Evolutionary conservation across 805 yeast species (phyloP), one percentile per base, ranked within the genome.

Genomic region (Saccharomycopsis microspora): DNA sequence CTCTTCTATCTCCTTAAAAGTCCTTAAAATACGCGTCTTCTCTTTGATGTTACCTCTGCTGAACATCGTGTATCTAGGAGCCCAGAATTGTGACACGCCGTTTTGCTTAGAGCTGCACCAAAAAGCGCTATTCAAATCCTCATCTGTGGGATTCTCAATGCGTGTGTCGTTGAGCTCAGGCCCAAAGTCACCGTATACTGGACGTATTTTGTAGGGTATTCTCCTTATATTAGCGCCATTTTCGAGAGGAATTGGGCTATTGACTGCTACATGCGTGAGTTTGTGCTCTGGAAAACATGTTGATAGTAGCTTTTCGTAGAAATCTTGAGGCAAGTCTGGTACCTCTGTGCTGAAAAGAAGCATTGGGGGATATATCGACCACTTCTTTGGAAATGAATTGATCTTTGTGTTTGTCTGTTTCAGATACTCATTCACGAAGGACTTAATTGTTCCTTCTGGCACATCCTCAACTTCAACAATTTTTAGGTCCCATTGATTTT

Each of bases 31-130:
- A 27, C 96, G 62, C 9, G 76, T 71, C 60, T 86, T 86, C 58
- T 86, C 96, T 54, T 82, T 82, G 56, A 87, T 75, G 59, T 86
- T 86, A 1, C 96, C 96, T 19, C 96, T 63, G 43, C 89, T 80
- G 59, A 87, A 87, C 96, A 86, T 86, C 1, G 95, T 85, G 57
- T 77, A 81, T 47, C 71, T 60, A 1, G 96, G 96, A 4, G 90
- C 85, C 96, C 96, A 86, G 6, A 74, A 70, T 57, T 86, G 96
- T 53, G 60, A 66, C 3, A 86, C 76, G 1, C 87, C 88, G 60
- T 87, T 85, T 57, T 86, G 96, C 2, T 68, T 63, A 1, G 71
- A 70, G 7, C 69, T 62, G 55, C 88, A 83, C 95, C 95, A 86
- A 55, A 86, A 74, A 0, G 85, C 82, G 0, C 57, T 40, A 1